Evolutionary conservation across 345 rosid species (phyloP).

Genomic region (Ceriops zippeliana): DNA sequence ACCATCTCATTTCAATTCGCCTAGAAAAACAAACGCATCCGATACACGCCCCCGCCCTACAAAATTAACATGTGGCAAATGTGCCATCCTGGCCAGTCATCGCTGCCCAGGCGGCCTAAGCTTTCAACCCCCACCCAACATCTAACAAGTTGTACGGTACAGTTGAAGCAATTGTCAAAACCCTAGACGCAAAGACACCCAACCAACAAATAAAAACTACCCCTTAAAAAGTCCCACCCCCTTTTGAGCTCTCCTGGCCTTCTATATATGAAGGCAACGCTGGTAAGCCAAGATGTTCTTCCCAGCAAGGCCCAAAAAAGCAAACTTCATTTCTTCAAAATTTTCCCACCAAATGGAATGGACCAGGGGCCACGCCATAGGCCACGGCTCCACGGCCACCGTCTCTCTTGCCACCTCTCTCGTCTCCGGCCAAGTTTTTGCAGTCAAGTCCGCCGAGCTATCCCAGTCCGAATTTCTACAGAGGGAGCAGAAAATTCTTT

Average conservation of each 20-base stretch:
- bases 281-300: background rate
- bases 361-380: constrained; percentile 62
- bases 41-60: no score
- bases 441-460: constrained; percentile 60
- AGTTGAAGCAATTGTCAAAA: constrained; percentile 29
- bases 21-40: no score
- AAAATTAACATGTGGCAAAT: background rate
- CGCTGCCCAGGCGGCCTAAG: background rate
- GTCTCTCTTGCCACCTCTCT: constrained; percentile 49
- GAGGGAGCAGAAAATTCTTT: constrained; percentile 51
- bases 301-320: background rate
- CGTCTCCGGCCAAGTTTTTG: constrained; percentile 40
- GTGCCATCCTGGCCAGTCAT: constrained; percentile 17
- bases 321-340: background rate
- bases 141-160: constrained; percentile 28
- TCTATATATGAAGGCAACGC: constrained; percentile 5
- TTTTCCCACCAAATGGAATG: constrained; percentile 42
- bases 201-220: constrained; percentile 17
- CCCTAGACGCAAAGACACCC: background rate
- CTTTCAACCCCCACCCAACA: constrained; percentile 15
- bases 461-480: constrained; percentile 44
- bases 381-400: constrained; percentile 75
- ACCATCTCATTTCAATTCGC: no score
- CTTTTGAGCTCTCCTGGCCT: no score
- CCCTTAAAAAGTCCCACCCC: background rate